Evolutionary conservation across 2,329 filamentous ascomycete species (phyloP).

Genomic region (Diaporthe capsici): DNA sequence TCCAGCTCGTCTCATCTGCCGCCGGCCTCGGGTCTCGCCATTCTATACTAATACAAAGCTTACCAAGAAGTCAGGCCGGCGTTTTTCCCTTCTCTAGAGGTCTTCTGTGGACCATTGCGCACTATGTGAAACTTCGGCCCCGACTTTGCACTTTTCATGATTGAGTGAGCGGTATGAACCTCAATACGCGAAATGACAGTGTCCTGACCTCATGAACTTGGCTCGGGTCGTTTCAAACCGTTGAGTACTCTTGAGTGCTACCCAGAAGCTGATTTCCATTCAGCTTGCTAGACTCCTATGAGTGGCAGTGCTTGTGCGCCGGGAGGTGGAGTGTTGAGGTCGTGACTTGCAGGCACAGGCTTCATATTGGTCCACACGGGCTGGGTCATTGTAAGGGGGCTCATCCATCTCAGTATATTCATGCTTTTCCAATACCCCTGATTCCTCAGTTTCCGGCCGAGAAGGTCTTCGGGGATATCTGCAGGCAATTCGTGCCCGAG

Average conservation of each 20-base stretch:
- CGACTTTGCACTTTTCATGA: not conserved
- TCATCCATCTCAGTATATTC: not conserved
- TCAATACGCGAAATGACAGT: not conserved
- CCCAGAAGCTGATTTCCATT: not conserved
- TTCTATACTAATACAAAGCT: not conserved
- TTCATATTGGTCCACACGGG: no score
- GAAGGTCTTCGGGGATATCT: not conserved
- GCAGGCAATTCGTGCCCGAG: not conserved
- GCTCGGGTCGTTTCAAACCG: not conserved
- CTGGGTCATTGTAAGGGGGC: not conserved
- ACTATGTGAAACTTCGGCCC: not conserved
- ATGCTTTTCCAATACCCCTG: not conserved
- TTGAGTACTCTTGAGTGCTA: not conserved
- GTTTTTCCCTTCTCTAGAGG: not conserved
- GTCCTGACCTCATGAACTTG: not conserved
- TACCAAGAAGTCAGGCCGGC: not conserved
- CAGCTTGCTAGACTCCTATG: not conserved
- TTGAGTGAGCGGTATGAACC: not conserved
- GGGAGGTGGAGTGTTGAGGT: no score
- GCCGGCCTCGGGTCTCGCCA: not conserved
- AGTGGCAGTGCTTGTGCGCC: not conserved
- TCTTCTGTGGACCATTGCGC: not conserved
- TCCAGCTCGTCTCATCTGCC: not conserved
- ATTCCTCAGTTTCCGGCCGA: not conserved
- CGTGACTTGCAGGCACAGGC: no score